Base-by-base conservation (phyloP, 2,329 filamentous ascomycete species). In the Apiospora sp. region DNA sequence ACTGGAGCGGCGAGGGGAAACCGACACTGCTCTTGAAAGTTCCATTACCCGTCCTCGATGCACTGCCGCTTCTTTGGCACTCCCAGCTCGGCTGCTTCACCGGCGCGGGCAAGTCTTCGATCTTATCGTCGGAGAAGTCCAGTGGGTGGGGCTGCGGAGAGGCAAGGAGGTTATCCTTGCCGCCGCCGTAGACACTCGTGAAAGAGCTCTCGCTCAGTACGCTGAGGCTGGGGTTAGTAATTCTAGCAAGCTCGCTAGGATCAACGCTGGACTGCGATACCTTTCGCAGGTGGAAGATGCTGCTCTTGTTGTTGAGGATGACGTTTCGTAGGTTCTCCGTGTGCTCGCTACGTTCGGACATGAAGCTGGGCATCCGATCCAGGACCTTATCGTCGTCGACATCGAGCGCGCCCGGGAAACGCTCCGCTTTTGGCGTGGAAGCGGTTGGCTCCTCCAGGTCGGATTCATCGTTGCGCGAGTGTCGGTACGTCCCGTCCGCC, bases 201-300 rank as follows among this genome's bases (percentile, higher is more conserved):
- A 93, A 92, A 0, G 91, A 92, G 78, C 90, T 92, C 79, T 92
- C 90, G 75, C 91, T 92, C 74, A 93, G 80, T 16, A 92, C 84
- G 75, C 91, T 92, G 69, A 92, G 81, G 46, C 86, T 88, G 4
- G 91, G 91, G 75, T 90, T 93, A 41, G 83, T 84, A 73, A 89
- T 77, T 61, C 83, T 84, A 70, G 81, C 78, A 72, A 77, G 71
- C 69, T 80, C 79, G 68, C 83, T 79, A 69, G 79, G 77, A 43
- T 84, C 85, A 7, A 77, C 79, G 30, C 81, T 81, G 8, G 81
- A 81, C 68, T 88, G 87, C 0, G 82, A 82, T 46, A 87, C 79
- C 27, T 85, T 85, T 0, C 87, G 85, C 37, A 91, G 79, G 73
- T 86, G 89, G 34, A 86, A 76, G 7, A 87, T 78, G 76, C 88